A percentile compares a stretch with the other conserved stretches of the same genome.
Evolutionary conservation across 495 filamentous ascomycete genomes (phyloP).

Genomic region (Podospora pseudoanserina): DNA sequence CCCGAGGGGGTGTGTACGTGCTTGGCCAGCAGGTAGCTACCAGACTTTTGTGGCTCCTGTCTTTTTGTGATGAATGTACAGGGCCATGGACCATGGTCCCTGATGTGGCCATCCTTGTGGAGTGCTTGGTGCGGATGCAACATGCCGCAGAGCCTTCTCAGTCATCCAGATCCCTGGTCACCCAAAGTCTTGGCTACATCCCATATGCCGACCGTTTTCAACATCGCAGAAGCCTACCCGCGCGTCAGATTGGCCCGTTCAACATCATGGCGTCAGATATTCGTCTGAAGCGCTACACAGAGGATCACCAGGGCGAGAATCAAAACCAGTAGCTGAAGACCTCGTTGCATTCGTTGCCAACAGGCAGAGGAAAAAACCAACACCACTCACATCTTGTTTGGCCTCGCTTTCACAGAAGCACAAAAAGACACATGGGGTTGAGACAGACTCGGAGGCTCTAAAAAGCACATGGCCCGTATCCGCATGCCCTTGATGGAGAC

Average conservation of each 20-base stretch:
- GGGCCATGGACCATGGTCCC: constrained; percentile 18
- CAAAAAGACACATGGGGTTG: neutral
- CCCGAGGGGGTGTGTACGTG: constrained; percentile 3
- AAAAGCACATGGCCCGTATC: neutral
- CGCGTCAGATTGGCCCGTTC: constrained; percentile 36
- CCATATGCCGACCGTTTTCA: constrained; percentile 32
- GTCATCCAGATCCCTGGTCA: constrained; percentile 16
- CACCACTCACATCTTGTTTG: neutral
- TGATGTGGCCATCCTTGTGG: constrained; percentile 11
- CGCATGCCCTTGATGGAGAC: neutral
- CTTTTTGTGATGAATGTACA: neutral
- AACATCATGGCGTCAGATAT: constrained; percentile 41
- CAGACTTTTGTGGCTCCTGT: neutral
- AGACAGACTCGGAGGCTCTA: constrained; percentile 3
- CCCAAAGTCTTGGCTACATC: constrained; percentile 19
- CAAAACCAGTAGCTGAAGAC: constrained; percentile 18
- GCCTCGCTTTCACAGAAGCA: neutral
- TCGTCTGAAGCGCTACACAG: constrained; percentile 37
- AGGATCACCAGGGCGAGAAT: constrained; percentile 16
- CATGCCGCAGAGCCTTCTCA: constrained; percentile 12
- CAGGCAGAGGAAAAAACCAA: neutral
- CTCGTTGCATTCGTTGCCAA: neutral
- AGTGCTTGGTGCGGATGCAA: constrained; percentile 11
- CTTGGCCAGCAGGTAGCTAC: neutral
- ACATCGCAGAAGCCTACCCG: constrained; percentile 16